phyloP scores from a whole-genome alignment of 2,329 filamentous ascomycete genomes.

The Boeremia exigua region DNA sequence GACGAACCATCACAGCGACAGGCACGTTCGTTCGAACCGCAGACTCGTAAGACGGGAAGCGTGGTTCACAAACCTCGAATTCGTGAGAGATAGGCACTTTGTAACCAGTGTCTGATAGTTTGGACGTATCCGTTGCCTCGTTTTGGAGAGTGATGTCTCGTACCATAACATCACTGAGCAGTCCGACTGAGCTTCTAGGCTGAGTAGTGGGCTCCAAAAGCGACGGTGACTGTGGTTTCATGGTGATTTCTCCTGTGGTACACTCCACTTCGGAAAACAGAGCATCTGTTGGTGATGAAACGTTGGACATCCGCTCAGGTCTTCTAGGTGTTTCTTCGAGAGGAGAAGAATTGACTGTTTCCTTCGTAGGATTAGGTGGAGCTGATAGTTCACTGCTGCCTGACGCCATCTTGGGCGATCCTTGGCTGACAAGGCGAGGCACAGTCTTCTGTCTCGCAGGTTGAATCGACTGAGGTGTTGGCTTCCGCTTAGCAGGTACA shows the following conservation, averaged over 20 bases:
- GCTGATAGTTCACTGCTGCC: background rate
- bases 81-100: background rate
- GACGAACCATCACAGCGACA: constrained; percentile 1
- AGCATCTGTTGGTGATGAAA: background rate
- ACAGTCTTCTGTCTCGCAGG: too few relatives aligned
- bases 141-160: background rate
- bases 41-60: too few relatives aligned
- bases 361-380: background rate
- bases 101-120: background rate
- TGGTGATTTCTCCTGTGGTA: background rate
- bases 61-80: background rate
- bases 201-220: background rate
- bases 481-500: too few relatives aligned
- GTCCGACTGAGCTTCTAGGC: background rate
- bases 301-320: background rate
- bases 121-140: background rate
- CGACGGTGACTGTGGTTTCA: background rate
- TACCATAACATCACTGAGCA: too few relatives aligned
- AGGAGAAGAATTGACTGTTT: background rate
- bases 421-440: too few relatives aligned
- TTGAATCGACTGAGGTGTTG: too few relatives aligned
- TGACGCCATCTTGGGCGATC: too few relatives aligned
- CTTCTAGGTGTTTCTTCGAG: background rate
- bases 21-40: background rate
- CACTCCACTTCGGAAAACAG: background rate